Evolutionary conservation across 208 protist species (phyloP).

Genomic region (Wallacemonas rigidus): DNA sequence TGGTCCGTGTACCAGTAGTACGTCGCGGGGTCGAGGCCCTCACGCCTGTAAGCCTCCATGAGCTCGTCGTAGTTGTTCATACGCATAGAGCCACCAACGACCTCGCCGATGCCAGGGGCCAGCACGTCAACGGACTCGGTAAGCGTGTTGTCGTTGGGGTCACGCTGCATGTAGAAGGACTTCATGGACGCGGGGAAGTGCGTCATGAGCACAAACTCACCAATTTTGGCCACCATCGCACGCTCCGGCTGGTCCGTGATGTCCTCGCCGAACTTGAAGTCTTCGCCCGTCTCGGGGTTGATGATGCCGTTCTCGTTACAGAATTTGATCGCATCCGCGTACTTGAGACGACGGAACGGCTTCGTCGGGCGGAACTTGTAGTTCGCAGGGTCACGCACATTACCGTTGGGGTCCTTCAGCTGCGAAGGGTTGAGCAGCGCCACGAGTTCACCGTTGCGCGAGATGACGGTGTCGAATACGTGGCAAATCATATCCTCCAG

Average conservation of each 20-base stretch:
- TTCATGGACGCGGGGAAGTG: constrained; percentile 98
- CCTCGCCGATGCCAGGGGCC: constrained; percentile 98
- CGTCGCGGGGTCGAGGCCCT: constrained; percentile 92
- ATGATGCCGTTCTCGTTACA: constrained; percentile 95
- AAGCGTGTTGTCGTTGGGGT: constrained; percentile 73
- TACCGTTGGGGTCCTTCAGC: constrained; percentile 60
- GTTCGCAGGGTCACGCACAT: constrained; percentile 66
- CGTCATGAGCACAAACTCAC: constrained; percentile 96
- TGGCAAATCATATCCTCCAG: constrained; percentile 96
- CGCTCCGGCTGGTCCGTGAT: constrained; percentile 98
- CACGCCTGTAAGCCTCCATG: constrained; percentile 90
- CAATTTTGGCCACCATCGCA: constrained; percentile 97
- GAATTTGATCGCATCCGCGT: constrained; percentile 97
- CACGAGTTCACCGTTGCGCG: constrained; percentile 75
- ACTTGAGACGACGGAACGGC: constrained; percentile 96
- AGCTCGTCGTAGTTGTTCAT: constrained; percentile 95
- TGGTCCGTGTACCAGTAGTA: constrained; percentile 99
- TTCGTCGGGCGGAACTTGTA: constrained; percentile 92
- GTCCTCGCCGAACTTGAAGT: constrained; percentile 96
- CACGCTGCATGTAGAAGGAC: constrained; percentile 99
- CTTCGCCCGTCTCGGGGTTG: constrained; percentile 89
- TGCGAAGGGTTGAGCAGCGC: constrained; percentile 91
- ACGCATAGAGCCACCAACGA: constrained; percentile 99
- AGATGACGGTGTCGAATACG: constrained; percentile 84
- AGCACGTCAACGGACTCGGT: constrained; percentile 97